Evolutionary conservation across 306 rosid species (phyloP).

Genomic region (Cyclanthera cordifolia): DNA sequence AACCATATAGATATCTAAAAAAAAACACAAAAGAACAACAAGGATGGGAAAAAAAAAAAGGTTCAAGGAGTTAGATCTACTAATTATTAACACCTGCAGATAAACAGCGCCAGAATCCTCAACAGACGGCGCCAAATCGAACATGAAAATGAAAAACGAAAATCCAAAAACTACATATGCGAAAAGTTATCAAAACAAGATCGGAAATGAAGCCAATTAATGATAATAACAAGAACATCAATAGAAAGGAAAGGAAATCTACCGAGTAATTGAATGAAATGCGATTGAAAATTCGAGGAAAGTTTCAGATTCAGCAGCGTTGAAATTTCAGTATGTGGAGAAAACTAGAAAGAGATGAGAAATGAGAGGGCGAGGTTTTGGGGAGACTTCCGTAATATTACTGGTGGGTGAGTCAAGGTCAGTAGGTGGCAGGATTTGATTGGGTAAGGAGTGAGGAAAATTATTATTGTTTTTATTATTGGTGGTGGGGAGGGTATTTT

Average conservation of each 20-base stretch:
- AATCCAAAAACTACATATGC: not conserved
- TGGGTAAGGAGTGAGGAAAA: not conserved
- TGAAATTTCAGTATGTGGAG: conserved; percentile 13
- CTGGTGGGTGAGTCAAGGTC: not conserved
- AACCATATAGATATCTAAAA: not conserved
- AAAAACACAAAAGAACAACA: not conserved
- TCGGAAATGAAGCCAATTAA: too few species aligned
- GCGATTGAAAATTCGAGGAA: conserved; percentile 6
- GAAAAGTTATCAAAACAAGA: not conserved
- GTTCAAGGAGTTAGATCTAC: not conserved
- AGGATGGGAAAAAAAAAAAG: not conserved
- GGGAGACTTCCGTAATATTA: not conserved
- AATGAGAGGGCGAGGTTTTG: not conserved
- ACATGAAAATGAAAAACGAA: not conserved
- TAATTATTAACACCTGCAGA: not conserved
- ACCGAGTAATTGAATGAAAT: not conserved
- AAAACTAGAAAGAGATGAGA: not conserved
- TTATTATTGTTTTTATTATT: not conserved
- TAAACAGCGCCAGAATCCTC: not conserved
- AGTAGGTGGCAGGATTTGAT: not conserved
- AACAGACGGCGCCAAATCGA: not conserved
- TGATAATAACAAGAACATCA: too few species aligned
- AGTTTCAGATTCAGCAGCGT: conserved; percentile 10
- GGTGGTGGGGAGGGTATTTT: conserved; percentile 2
- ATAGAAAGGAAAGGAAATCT: not conserved